Percentiles rank a stretch among this genome's conserved stretches.
Evolutionary conservation across 768 basidiomycete genomes (phyloP).

Genomic region (Glaciozyma martinii): DNA sequence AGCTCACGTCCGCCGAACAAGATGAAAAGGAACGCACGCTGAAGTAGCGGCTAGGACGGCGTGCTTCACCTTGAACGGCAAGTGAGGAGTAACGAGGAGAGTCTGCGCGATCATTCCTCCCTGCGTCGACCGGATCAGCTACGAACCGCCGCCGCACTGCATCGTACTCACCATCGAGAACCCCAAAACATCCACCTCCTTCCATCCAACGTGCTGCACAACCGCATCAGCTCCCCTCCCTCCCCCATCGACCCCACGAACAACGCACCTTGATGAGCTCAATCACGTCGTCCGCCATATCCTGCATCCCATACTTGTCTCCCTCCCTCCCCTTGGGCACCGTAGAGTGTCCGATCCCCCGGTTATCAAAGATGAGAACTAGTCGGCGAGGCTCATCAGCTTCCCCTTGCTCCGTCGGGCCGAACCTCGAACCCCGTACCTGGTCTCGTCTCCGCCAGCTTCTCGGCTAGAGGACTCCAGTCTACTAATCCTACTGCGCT

Average conservation of each 20-base stretch:
- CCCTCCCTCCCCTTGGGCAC: background rate
- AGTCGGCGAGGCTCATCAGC: background rate
- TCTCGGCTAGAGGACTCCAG: constrained; percentile 18
- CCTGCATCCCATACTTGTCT: constrained; percentile 2
- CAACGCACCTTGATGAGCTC: constrained; percentile 9
- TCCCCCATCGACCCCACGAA: background rate
- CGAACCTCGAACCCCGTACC: background rate
- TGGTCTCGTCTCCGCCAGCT: constrained; percentile 3
- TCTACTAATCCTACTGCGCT: constrained; percentile 24
- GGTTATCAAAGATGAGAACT: constrained; percentile 27
- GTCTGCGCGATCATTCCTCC: constrained; percentile 23
- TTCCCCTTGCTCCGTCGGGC: no score
- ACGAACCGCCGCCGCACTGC: rapidly evolving
- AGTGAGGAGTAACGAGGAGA: constrained; percentile 3
- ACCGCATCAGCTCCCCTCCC: background rate
- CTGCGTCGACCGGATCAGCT: background rate
- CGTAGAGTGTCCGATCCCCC: constrained; percentile 19
- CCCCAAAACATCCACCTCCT: constrained; percentile 17
- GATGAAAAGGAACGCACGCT: constrained; percentile 3
- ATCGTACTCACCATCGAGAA: constrained; percentile 20
- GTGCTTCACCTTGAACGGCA: constrained; percentile 24
- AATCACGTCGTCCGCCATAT: constrained; percentile 10
- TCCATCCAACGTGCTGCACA: constrained; percentile 16
- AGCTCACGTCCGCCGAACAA: background rate
- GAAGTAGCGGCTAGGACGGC: constrained; percentile 20